Conservation (phyloP, 2,329 filamentous ascomycete genomes). For the Colletotrichum incanum region DNA sequence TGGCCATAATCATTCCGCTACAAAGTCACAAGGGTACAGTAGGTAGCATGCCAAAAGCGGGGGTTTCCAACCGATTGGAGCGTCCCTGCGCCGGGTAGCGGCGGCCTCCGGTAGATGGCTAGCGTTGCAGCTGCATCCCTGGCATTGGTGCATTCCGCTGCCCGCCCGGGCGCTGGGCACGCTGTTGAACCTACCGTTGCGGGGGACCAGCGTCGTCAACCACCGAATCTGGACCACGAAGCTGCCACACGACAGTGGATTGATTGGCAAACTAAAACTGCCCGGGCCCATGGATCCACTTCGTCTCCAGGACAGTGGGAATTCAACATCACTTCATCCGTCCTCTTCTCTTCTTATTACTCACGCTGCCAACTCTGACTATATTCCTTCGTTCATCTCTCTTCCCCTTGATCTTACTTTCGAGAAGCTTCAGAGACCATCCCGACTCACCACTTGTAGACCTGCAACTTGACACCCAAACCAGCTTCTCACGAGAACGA, state of each 20-base stretch:
- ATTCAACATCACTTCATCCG: constrained; percentile 38
- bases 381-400: neutral
- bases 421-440: neutral
- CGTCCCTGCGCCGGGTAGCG: constrained; percentile 34
- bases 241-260: neutral
- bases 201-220: constrained; percentile 6
- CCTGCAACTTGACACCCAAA: neutral
- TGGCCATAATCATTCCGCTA: neutral
- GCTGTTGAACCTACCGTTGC: neutral
- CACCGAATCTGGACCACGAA: constrained; percentile 21
- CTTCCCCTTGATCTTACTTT: neutral
- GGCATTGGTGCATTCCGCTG: constrained; percentile 34
- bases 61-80: neutral
- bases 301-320: constrained; percentile 24
- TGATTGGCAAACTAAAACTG: neutral
- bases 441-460: neutral
- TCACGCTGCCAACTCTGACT: constrained; percentile 14
- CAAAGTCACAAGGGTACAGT: neutral
- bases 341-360: neutral
- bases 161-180: constrained; percentile 8
- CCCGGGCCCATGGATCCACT: neutral
- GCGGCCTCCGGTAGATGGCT: constrained; percentile 40
- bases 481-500: neutral
- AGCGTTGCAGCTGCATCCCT: constrained; percentile 30
- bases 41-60: neutral